phyloP scores from a whole-genome alignment of 805 yeast species.

The Vanderwaltozyma verrucispora region DNA sequence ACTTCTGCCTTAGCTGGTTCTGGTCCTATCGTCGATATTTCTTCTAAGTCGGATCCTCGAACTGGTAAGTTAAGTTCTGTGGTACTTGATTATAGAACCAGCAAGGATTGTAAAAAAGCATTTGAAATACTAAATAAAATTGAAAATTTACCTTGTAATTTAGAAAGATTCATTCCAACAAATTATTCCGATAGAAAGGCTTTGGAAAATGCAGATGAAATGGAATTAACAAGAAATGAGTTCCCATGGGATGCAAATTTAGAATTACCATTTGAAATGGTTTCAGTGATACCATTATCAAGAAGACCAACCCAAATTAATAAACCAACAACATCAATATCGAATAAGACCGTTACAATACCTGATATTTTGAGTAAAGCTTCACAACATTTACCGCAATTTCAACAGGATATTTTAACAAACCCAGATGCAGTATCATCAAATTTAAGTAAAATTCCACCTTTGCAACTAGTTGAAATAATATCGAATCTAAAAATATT shows the following conservation, averaged over 20 bases:
- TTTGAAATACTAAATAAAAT: constrained; percentile 17
- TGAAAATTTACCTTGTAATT: constrained; percentile 20
- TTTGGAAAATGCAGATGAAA: constrained; percentile 2
- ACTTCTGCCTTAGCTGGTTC: constrained; percentile 61
- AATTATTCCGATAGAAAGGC: constrained; percentile 12
- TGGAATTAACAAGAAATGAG: constrained; percentile 16
- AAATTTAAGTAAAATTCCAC: constrained; percentile 55
- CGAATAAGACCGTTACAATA: constrained; percentile 20
- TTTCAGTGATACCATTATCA: constrained; percentile 26
- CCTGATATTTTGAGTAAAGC: constrained; percentile 46
- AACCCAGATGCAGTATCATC: constrained; percentile 45
- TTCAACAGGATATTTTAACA: constrained; percentile 35
- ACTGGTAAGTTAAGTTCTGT: constrained; percentile 40
- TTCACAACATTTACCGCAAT: constrained; percentile 43
- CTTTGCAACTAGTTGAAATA: constrained; percentile 58
- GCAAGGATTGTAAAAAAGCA: constrained; percentile 22
- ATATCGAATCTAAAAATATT: constrained; percentile 55
- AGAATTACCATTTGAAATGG: constrained; percentile 29
- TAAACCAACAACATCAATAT: constrained; percentile 4
- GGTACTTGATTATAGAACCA: constrained; percentile 16
- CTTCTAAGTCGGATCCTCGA: constrained; percentile 19
- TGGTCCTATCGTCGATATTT: constrained; percentile 59
- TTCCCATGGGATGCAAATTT: constrained; percentile 25
- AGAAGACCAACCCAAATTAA: constrained; percentile 15
- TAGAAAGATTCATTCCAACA: constrained; percentile 20